Base-by-base conservation (phyloP, 306 rosid species). In the Gillenia trifoliata region DNA sequence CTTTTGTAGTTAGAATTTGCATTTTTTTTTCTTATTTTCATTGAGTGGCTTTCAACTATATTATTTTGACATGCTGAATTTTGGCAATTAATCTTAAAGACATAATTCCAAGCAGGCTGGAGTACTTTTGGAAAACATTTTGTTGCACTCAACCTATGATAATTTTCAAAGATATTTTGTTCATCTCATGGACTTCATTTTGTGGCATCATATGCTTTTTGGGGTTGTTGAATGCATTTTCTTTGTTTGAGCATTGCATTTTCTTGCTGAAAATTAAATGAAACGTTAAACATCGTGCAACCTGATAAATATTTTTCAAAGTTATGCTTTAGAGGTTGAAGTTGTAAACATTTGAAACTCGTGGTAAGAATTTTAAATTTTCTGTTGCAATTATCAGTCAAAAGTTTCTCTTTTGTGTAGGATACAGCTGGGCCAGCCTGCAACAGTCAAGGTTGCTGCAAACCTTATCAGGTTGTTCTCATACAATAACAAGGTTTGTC, bases 371-470 rank as follows among this genome's bases (percentile, higher is more conserved):
- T 29, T 62, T 62, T 29, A 30, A 8, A n/a, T 5, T 33, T 28
- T 72, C 45, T 31, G 5, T 64, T 82, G 73, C 56, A 26, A 64
- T 17, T 64, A 20, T 64, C 45, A 64, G 19, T 64, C 17, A 34
- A 64, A 64, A 33, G 25, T 31, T n/a, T 64, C 16, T n/a, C 15
- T 20, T 29, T 33, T 64, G 45, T 33, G 28, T 78, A 90, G 96
- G 81, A 88, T 93, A 79, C 96, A 93, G 87, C 91, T 83, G 33
- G 98, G 97, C 70, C 98, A 88, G 77, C 97, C 98, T 74, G 93
- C 98, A 23, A 93, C 98, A 10, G 98, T 93, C 61, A 91, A 93
- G 77, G 96, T 91, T 80, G 90, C 97, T 49, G 98, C 98, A 30
- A 91, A 93, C 83, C 96, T 93, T 62, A 86, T 89, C 65, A 89